Percentiles rank a stretch among this genome's conserved stretches.
These are phyloP conservation scores for Lipomyces yamadae DNA, from an alignment of 805 yeast genomes.

Conservation along the genomic window DNA sequence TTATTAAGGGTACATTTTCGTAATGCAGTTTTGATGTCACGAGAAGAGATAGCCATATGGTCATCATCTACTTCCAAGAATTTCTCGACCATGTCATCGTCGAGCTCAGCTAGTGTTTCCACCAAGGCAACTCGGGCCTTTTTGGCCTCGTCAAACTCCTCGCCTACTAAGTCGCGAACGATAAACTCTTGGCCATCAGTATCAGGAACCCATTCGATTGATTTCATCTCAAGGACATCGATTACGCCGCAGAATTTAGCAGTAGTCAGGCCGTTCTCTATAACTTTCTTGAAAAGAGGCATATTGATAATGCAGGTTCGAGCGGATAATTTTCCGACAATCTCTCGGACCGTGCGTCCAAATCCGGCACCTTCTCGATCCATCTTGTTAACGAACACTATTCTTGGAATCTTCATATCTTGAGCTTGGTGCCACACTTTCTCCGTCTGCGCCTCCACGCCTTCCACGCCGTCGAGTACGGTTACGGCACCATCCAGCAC, in stretches of 20 bases:
- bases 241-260: constrained; percentile 66
- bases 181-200: constrained; percentile 57
- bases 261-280: constrained; percentile 42
- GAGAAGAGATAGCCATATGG: constrained; percentile 60
- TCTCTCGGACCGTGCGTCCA: constrained; percentile 84
- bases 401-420: constrained; percentile 69
- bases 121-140: constrained; percentile 74
- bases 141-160: constrained; percentile 54
- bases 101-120: constrained; percentile 82
- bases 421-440: constrained; percentile 91
- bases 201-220: constrained; percentile 53
- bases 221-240: constrained; percentile 70
- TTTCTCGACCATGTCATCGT: constrained; percentile 75
- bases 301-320: constrained; percentile 74
- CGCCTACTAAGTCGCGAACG: constrained; percentile 38
- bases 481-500: constrained; percentile 95
- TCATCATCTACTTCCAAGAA: constrained; percentile 75
- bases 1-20: constrained; percentile 64
- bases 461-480: constrained; percentile 92
- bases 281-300: constrained; percentile 53
- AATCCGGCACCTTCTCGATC: constrained; percentile 96
- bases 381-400: constrained; percentile 91
- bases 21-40: constrained; percentile 62
- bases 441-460: constrained; percentile 97
- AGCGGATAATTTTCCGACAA: constrained; percentile 74